Base-by-base conservation (phyloP, 306 rosid genomes). In the Lagenaria siceraria region DNA sequence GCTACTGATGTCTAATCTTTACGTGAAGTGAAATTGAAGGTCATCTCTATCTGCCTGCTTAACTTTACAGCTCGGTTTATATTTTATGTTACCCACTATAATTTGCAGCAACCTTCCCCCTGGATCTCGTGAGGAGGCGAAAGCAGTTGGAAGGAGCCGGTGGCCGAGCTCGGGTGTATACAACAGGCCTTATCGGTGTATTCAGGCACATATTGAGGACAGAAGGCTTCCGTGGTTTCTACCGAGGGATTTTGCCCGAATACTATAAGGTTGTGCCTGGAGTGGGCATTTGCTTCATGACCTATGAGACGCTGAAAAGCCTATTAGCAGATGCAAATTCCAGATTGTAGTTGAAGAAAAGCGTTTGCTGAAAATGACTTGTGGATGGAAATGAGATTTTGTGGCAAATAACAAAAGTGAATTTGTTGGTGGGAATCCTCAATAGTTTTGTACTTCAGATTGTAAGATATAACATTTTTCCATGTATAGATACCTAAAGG, bases 181-280 rank as follows among this genome's bases (percentile, higher is more conserved):
- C 81, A 0, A 92, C 92, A 53, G 96, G 98, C 33, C 83, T 96
- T 71, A 80, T 81, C 8, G 99, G 98, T 54, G 82, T 80, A 5
- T 92, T 96, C 74, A 86, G 83, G 78, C 96, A 96, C 80, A 92
- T 96, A 68, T 80, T 84, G 83, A 84, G 48, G 84, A 86, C 97
- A 3, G 98, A 92, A 89, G 98, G 99, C 48, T 11, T 92, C 73
- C 84, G 84, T 7, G 98, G 99, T 83, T 81, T 96, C n/a, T 92
- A 90, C 85, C 75, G 99, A 80, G 99, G 99, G 74, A 96, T 96
- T 77, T 82, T 96, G 80, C 98, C 99, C 1, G 98, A 96, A 79
- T 96, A 96, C 84, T 96, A 89, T 86, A 96, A 96, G 88, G 99
- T 96, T 85, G 96, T 96, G 68, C 97, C 99, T 3, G 97, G 99